Base-by-base conservation (phyloP, 345 rosid species). In the Orychophragmus violaceus region DNA sequence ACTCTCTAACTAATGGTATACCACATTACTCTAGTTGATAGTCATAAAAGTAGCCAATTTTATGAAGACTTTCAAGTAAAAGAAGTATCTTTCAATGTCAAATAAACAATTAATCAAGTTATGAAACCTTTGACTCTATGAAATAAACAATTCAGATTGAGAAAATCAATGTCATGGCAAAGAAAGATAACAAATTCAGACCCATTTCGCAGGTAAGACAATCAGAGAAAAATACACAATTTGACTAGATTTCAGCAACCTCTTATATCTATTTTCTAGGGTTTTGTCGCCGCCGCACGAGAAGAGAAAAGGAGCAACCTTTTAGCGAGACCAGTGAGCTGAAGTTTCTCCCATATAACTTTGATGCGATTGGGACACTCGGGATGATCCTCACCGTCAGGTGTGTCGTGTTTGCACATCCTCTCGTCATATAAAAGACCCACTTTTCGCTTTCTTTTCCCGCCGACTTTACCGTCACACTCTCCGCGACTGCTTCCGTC, bases 401-500 rank as follows among this genome's bases (percentile, higher is more conserved):
- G 88, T 18, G 86, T 82, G 28, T 42, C 75, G 69, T 94, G 99
- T 28, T 76, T 84, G 56, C 97, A 85, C 97, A 88, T 94, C 64
- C 84, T 81, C 81, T 84, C 95, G 41, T 90, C 96, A 81, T 87
- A 90, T 14, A 82, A 8, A 45, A 90, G 59, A 25, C 97, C 96
- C 12, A 90, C 93, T 29, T 78, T 81, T 63, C 88, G 80, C 48
- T 60, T 75, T 1, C 49, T 33, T 23, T 41, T 29, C 30, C 30
- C 19, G 44, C 11, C 24, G 52, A 48, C 1, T 56, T 71, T 6
- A 2, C 22, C 48, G 16, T 56, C 42, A 36, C 19, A 2, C 4
- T 8, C 13, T 49, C 59, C 18, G 11, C 0, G 10, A 0, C 5
- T 9, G 5, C 13, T 37, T 0, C 46, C 66, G 54, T 49, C 50